Evolutionary conservation across 2,329 filamentous ascomycete species (phyloP).

Genomic region (Fusarium sp.): DNA sequence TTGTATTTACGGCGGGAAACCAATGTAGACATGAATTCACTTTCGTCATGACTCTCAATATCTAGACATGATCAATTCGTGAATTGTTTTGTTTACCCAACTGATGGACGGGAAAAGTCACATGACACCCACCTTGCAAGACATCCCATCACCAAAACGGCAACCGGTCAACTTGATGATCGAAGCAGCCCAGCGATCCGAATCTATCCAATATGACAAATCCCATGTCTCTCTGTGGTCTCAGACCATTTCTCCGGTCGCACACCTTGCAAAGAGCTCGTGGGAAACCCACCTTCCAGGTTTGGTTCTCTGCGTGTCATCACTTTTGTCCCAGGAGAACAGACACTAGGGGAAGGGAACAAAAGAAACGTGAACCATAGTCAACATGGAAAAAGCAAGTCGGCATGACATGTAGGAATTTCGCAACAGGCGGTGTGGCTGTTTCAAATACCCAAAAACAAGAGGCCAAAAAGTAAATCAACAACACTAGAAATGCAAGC

Average conservation of each 20-base stretch:
- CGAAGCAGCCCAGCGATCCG: not conserved
- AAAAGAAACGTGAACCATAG: slow-evolving; percentile 18
- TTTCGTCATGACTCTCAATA: not conserved
- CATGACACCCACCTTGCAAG: not conserved
- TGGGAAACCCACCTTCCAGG: not conserved
- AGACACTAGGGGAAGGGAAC: not conserved
- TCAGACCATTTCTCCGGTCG: not conserved
- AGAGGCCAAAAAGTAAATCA: slow-evolving; percentile 13
- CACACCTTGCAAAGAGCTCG: not conserved
- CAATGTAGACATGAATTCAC: not conserved
- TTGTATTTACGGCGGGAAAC: not conserved
- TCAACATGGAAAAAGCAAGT: slow-evolving; percentile 15
- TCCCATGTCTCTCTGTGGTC: not conserved
- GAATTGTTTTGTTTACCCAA: not conserved
- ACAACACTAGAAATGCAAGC: slow-evolving; percentile 13
- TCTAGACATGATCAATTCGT: not conserved
- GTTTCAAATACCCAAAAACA: slow-evolving; percentile 4
- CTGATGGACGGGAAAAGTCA: not conserved
- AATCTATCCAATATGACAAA: not conserved
- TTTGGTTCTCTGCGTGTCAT: not conserved
- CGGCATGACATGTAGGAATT: not conserved
- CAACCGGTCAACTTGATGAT: not conserved
- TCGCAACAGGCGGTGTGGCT: not conserved
- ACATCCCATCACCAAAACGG: not conserved
- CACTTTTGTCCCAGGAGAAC: not conserved